phyloP scores from a whole-genome alignment of 1,284 basidiomycete genomes.

The Amylostereum chailletii region DNA sequence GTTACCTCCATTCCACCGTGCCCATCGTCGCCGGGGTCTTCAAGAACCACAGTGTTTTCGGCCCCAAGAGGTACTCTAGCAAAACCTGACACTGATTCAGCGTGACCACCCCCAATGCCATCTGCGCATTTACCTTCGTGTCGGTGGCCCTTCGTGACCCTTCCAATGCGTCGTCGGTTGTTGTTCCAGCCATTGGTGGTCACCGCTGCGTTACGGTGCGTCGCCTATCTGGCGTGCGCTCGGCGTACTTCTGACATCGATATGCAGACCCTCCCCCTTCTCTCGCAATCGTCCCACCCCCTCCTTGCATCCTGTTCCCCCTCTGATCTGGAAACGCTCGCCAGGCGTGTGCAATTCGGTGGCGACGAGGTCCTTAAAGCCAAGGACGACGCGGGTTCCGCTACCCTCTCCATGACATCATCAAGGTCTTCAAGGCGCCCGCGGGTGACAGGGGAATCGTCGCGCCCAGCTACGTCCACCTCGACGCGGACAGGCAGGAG shows the following conservation, averaged over 20 bases:
- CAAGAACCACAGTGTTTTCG: conserved; percentile 87
- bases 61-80: conserved; percentile 71
- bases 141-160: conserved; percentile 69
- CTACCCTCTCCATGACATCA: conserved; percentile 72
- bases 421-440: conserved; percentile 75
- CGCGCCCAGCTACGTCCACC: conserved; percentile 81
- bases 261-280: conserved; percentile 82
- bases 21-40: conserved; percentile 94
- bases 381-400: conserved; percentile 71
- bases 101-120: conserved; percentile 97
- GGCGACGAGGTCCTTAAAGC: conserved; percentile 79
- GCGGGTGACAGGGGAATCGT: conserved; percentile 85
- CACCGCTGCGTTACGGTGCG: conserved; percentile 89
- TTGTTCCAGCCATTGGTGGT: conserved; percentile 90
- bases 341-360: conserved; percentile 69
- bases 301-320: conserved; percentile 49
- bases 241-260: neutral
- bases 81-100: conserved; percentile 29
- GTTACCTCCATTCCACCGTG: conserved; percentile 97
- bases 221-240: conserved; percentile 12
- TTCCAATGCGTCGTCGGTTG: conserved; percentile 59
- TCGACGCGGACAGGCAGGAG: conserved; percentile 70
- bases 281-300: conserved; percentile 82
- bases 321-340: conserved; percentile 44
- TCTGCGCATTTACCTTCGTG: conserved; percentile 93